These are phyloP conservation scores for Primulina tabacum DNA, from an alignment of 257 asterid genomes.

Conservation along the genomic window DNA sequence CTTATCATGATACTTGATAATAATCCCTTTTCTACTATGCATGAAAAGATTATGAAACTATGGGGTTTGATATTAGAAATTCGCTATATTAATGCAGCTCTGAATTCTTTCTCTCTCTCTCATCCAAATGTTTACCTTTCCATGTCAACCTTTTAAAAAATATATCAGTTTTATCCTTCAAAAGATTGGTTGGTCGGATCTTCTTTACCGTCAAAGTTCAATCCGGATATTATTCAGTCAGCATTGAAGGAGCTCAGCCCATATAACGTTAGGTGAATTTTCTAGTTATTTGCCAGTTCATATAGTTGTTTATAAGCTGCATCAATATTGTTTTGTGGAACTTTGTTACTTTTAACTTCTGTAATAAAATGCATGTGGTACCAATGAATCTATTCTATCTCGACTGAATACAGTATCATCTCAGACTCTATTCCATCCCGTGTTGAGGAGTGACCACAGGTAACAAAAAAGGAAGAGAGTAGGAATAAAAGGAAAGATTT, in stretches of 20 bases:
- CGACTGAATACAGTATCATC: conserved; percentile 1
- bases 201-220: conserved; percentile 76
- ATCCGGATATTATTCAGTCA: conserved; percentile 51
- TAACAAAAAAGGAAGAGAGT: neutral
- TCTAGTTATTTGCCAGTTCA: conserved; percentile 1
- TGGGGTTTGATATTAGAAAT: conserved; percentile 10
- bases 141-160: conserved; percentile 26
- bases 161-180: conserved; percentile 76
- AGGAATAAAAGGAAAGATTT: conserved; percentile 6
- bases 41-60: neutral
- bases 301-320: conserved; percentile 12
- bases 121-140: conserved; percentile 10
- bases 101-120: neutral
- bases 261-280: conserved; percentile 61
- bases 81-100: conserved; percentile 5
- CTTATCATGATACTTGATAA: conserved; percentile 8
- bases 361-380: conserved; percentile 1
- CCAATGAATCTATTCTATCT: conserved; percentile 17
- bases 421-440: neutral
- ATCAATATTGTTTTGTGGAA: conserved; percentile 20
- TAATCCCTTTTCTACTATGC: neutral
- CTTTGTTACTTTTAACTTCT: conserved; percentile 6
- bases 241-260: conserved; percentile 78
- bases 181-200: conserved; percentile 94
- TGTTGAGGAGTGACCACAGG: neutral